Evolutionary conservation across 2,329 filamentous ascomycete genomes (phyloP), one percentile per base, ranked within the genome.

Genomic region (Ceratocystis variospora): DNA sequence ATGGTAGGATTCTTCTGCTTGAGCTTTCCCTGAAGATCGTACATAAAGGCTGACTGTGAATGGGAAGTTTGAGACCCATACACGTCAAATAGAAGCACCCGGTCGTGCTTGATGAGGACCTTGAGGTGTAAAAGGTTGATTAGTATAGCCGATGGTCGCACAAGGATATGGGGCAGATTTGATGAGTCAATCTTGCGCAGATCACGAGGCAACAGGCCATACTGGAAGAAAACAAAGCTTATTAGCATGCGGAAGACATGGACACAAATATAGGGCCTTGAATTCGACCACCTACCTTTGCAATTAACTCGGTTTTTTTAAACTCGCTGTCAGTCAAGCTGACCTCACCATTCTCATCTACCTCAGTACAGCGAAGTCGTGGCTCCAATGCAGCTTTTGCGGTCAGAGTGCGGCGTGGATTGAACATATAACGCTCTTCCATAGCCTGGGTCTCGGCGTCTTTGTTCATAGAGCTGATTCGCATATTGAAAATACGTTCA

Each of bases 121-220:
- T 94, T 89, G 61, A 99, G 84, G 75, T 99, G 94, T n/a, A 97
- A 84, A 10, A 99, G 82, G 73, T 97, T 99, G 71, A 99, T 88
- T 1, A 99, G 81, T 69, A 99, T 97, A 3, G 93, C 90, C 6
- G 89, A 92, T 5, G 90, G 91, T 44, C 94, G 90, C 70, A 99
- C 87, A 70, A 97, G 86, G 67, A 99, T 97, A 73, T 96, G 92
- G 7, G 94, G 94, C 25, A 99, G 83, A 68, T 95, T 89, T 67
- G 90, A 96, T 15, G 92, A 96, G 75, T 99, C 94, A 73, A 99
- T 96, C 77, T 99, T 99, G 72, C 94, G 89, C 66, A 99, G 80
- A 79, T 99, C 94, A 69, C 94, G 92, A 66, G 94, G 93, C 62
- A 96, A 82, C 31, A 97, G 82, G 53, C 92, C 92, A 74, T 96